Evolutionary conservation across 1,139 yeast species (phyloP).

Genomic region (Pichia terricola): DNA sequence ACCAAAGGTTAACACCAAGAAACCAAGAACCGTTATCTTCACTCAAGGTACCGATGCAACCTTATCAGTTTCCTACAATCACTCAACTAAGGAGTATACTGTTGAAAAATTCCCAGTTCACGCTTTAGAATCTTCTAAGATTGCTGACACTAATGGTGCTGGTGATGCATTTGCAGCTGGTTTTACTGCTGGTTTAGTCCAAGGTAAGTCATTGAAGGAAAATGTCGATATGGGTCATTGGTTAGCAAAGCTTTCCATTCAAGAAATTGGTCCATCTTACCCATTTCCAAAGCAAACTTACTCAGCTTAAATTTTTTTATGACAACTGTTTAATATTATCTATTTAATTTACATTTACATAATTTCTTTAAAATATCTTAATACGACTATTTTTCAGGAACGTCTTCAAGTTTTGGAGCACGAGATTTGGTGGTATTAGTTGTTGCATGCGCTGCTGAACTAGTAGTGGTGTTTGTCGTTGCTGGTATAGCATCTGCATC

Average conservation of each 20-base stretch:
- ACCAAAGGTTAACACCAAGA: slow-evolving; percentile 64
- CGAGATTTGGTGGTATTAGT: slow-evolving; percentile 17
- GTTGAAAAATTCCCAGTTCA: slow-evolving; percentile 57
- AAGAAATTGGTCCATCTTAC: slow-evolving; percentile 89
- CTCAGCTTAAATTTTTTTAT: slow-evolving; percentile 16
- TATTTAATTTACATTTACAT: background rate
- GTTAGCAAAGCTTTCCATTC: slow-evolving; percentile 89
- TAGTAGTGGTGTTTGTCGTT: slow-evolving; percentile 2
- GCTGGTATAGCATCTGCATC: background rate
- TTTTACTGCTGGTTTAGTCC: slow-evolving; percentile 79
- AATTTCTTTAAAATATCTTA: background rate
- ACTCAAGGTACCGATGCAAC: slow-evolving; percentile 93
- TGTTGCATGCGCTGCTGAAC: slow-evolving; percentile 9
- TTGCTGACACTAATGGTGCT: slow-evolving; percentile 95
- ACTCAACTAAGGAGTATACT: slow-evolving; percentile 35
- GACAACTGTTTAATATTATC: background rate
- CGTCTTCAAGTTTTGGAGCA: slow-evolving; percentile 20
- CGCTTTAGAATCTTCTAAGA: slow-evolving; percentile 53
- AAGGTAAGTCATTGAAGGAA: slow-evolving; percentile 53
- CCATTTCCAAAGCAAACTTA: slow-evolving; percentile 71
- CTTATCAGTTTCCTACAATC: slow-evolving; percentile 52
- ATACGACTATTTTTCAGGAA: slow-evolving; percentile 12
- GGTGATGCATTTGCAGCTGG: slow-evolving; percentile 99
- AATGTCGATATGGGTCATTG: slow-evolving; percentile 88
- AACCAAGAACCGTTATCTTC: slow-evolving; percentile 78